A percentile compares a stretch with the other conserved stretches of the same genome.
Evolutionary conservation across 2,329 filamentous ascomycete species (phyloP).

Genomic region (Aspergillus brunneoviolaceus): DNA sequence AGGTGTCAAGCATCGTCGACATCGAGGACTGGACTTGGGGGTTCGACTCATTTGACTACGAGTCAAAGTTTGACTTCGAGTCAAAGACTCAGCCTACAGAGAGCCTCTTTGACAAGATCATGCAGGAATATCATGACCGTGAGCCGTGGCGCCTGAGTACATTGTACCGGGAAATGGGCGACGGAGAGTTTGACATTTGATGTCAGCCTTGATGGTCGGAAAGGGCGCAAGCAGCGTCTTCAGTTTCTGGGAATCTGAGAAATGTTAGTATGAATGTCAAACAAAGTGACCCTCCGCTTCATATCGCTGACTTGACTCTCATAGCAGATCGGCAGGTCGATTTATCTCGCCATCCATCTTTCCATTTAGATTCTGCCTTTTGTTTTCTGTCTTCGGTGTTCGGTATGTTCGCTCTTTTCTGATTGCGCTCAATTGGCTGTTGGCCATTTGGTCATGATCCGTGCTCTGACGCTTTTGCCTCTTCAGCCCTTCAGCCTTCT

Average conservation of each 20-base stretch:
- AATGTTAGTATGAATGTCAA: too few relatives aligned
- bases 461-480: neutral
- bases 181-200: neutral
- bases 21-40: neutral
- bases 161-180: neutral
- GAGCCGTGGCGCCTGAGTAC: neutral
- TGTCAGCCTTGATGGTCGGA: neutral
- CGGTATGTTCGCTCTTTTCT: neutral
- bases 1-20: neutral
- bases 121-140: neutral
- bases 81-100: neutral
- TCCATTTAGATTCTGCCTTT: neutral
- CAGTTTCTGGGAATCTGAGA: too few relatives aligned
- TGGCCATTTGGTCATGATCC: neutral
- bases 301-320: too few relatives aligned
- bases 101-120: neutral
- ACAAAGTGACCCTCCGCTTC: too few relatives aligned
- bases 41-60: neutral
- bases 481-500: too few relatives aligned
- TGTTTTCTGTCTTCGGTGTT: neutral
- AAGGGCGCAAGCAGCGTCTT: too few relatives aligned
- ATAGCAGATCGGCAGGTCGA: too few relatives aligned
- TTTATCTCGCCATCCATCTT: neutral
- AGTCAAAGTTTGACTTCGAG: neutral
- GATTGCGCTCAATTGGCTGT: neutral